A percentile compares a stretch with the other conserved stretches of the same genome.
These are phyloP conservation scores for Acer negundo DNA, from an alignment of 345 rosid genomes.

Conservation along the genomic window DNA sequence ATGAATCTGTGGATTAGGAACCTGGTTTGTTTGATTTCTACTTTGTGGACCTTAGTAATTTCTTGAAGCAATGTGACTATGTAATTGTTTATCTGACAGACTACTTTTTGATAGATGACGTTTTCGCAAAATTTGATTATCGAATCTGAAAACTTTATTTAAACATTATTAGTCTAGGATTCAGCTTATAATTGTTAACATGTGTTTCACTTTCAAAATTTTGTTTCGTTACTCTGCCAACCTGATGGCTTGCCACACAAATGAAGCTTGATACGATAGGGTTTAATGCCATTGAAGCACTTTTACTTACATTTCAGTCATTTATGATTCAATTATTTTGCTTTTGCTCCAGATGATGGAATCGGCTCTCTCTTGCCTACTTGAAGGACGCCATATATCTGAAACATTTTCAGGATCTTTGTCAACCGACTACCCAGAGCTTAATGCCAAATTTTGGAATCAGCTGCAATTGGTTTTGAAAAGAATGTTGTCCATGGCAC, in stretches of 20 bases:
- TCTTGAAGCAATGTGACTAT: background rate
- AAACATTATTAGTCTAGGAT: background rate
- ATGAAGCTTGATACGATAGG: background rate
- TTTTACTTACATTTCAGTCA: background rate
- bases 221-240: too few species aligned
- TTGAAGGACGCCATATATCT: constrained; percentile 59
- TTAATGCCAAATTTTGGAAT: constrained; percentile 64
- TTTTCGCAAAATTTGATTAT: background rate
- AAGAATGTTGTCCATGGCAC: constrained; percentile 54
- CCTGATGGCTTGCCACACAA: background rate
- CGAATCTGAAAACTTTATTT: background rate
- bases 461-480: constrained; percentile 72
- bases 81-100: background rate
- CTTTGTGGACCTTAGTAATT: background rate
- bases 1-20: background rate
- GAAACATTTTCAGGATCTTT: constrained; percentile 39
- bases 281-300: background rate
- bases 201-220: background rate
- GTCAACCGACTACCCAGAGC: constrained; percentile 42
- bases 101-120: background rate
- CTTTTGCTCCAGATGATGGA: constrained; percentile 66
- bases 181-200: background rate
- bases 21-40: background rate
- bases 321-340: constrained; percentile 14
- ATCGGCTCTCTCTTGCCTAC: constrained; percentile 62